Percentiles rank a stretch among this genome's conserved stretches.
These are phyloP conservation scores for Pseudogymnoascus sp. DNA, from an alignment of 2,329 filamentous ascomycete genomes.

Conservation along the genomic window DNA sequence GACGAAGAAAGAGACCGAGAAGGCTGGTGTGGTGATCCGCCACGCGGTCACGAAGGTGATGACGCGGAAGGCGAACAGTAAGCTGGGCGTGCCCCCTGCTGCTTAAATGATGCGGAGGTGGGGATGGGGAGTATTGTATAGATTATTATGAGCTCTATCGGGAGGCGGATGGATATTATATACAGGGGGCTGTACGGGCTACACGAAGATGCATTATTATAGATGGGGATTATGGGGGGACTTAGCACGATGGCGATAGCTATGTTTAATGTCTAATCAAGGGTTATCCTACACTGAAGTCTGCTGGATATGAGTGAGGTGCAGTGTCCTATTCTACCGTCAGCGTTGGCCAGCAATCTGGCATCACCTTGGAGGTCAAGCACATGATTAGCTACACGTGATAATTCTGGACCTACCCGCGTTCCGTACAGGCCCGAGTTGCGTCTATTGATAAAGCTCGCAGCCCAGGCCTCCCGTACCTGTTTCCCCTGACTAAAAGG, in stretches of 20 bases:
- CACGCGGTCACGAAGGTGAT: constrained; percentile 94
- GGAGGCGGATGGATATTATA: neutral
- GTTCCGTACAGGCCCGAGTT: neutral
- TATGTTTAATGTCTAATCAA: constrained; percentile 7
- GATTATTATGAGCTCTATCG: constrained; percentile 1
- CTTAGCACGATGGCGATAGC: neutral
- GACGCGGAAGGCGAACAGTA: constrained; percentile 51
- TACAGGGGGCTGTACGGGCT: constrained; percentile 1
- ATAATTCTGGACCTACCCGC: neutral
- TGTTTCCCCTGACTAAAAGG: neutral
- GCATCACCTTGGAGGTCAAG: neutral
- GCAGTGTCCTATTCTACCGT: neutral
- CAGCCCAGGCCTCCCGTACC: neutral
- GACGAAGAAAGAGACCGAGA: constrained; percentile 91
- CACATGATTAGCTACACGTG: neutral
- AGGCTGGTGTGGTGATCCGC: constrained; percentile 77
- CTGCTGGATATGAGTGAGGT: neutral
- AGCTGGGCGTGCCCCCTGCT: constrained; percentile 32
- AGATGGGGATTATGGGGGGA: neutral
- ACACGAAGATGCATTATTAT: constrained; percentile 1
- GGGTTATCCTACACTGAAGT: neutral
- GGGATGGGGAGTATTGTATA: neutral
- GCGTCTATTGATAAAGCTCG: neutral
- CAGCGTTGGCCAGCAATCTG: neutral
- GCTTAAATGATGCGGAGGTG: constrained; percentile 18